Evolutionary conservation across 805 yeast genomes (phyloP).

Genomic region (Wickerhamomyces rabaulensis): DNA sequence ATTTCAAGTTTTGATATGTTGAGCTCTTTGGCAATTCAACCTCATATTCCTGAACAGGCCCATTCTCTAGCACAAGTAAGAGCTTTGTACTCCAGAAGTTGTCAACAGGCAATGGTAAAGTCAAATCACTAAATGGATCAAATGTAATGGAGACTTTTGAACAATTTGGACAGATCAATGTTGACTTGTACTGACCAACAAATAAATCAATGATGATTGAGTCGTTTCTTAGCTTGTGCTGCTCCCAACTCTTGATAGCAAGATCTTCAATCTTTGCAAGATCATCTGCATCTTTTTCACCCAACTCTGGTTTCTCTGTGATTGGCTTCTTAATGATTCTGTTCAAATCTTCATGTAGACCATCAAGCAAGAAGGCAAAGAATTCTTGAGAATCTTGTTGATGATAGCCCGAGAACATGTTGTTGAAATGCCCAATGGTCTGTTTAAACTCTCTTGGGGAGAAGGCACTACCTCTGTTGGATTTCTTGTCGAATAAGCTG

Average conservation of each 20-base stretch:
- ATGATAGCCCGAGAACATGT: constrained; percentile 71
- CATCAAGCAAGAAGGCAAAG: constrained; percentile 80
- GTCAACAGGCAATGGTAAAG: constrained; percentile 80
- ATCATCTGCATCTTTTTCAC: constrained; percentile 55
- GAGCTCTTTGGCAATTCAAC: constrained; percentile 69
- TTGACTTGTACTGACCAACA: constrained; percentile 87
- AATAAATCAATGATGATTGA: constrained; percentile 82
- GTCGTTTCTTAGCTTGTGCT: constrained; percentile 75
- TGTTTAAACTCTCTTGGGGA: constrained; percentile 72
- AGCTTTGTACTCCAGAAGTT: constrained; percentile 67
- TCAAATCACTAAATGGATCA: constrained; percentile 89
- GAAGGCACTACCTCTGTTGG: constrained; percentile 9
- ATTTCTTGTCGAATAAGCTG: constrained; percentile 40
- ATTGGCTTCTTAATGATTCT: constrained; percentile 79
- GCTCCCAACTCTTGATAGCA: constrained; percentile 75
- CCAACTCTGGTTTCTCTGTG: constrained; percentile 79
- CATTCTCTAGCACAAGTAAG: constrained; percentile 53
- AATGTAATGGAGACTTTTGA: constrained; percentile 76
- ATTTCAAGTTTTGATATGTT: constrained; percentile 56
- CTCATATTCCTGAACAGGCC: constrained; percentile 48
- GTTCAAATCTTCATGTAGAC: constrained; percentile 88
- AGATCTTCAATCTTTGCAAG: constrained; percentile 47
- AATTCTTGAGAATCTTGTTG: constrained; percentile 96
- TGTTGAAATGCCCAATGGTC: constrained; percentile 72
- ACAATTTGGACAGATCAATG: constrained; percentile 85